Conservation (phyloP, 2,329 filamentous ascomycete genomes). For the Fusarium coffeatum region DNA sequence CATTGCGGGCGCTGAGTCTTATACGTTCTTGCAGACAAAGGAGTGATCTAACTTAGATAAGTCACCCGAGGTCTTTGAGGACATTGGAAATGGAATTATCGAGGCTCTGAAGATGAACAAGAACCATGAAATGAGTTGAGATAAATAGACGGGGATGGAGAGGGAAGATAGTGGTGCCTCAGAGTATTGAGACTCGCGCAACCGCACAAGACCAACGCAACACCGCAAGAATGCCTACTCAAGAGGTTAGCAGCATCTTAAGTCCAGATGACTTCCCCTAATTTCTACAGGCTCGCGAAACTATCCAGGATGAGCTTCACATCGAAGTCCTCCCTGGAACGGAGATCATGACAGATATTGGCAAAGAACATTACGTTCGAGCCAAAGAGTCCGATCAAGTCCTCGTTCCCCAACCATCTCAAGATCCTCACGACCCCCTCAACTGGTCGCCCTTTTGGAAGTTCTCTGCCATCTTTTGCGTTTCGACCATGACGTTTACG, state of each 20-base stretch:
- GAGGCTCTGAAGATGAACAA: rapidly evolving
- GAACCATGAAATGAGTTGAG: rapidly evolving
- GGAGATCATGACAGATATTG: conserved; percentile 38
- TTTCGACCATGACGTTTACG: conserved; percentile 8
- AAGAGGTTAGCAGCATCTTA: not conserved
- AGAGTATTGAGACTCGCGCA: not conserved
- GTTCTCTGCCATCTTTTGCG: conserved; percentile 6
- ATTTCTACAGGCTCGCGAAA: not conserved
- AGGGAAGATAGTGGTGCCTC: rapidly evolving
- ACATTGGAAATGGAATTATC: not conserved
- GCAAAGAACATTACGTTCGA: conserved; percentile 30
- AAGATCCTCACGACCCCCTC: conserved; percentile 8
- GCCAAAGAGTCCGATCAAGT: conserved; percentile 26
- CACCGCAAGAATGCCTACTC: not conserved
- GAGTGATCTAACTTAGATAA: rapidly evolving
- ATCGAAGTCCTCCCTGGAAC: conserved; percentile 33
- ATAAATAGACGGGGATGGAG: not conserved
- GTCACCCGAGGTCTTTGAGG: conserved; percentile 1
- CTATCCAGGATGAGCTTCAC: conserved; percentile 32
- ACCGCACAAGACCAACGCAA: rapidly evolving
- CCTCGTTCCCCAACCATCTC: conserved; percentile 30
- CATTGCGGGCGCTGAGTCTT: not conserved
- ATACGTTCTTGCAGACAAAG: too few relatives aligned
- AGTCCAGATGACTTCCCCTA: not conserved
- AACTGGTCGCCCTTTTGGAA: conserved; percentile 13